Percentiles rank a stretch among this genome's conserved stretches.
Conservation (phyloP, 2,329 filamentous ascomycete genomes). For the Teratosphaeria pseudoeucalypti region DNA sequence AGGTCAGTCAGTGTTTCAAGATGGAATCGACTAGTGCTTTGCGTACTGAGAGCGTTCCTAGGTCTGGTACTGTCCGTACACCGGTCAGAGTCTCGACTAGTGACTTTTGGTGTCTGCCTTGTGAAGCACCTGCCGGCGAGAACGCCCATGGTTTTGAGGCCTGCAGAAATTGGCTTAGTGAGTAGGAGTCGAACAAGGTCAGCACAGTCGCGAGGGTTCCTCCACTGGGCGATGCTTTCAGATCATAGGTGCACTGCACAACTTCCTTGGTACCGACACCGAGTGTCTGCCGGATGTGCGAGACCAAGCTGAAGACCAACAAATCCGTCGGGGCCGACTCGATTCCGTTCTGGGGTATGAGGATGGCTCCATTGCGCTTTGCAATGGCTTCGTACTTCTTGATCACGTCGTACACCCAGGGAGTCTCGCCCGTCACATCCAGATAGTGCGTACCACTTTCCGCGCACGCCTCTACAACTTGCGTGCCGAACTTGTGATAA, state of each 20-base stretch:
- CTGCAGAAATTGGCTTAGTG: slow-evolving; percentile 37
- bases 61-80: slow-evolving; percentile 41
- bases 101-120: slow-evolving; percentile 20
- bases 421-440: slow-evolving; percentile 55
- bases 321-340: slow-evolving; percentile 53
- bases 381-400: slow-evolving; percentile 50
- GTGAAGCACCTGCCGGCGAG: slow-evolving; percentile 33
- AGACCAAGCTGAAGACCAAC: slow-evolving; percentile 42
- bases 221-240: slow-evolving; percentile 46
- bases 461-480: slow-evolving; percentile 55
- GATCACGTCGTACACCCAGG: slow-evolving; percentile 54
- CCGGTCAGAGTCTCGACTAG: slow-evolving; percentile 38
- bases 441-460: slow-evolving; percentile 57
- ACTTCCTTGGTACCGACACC: slow-evolving; percentile 42
- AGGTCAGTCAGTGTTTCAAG: no score
- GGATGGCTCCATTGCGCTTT: slow-evolving; percentile 49
- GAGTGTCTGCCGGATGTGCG: slow-evolving; percentile 42
- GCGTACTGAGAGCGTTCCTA: slow-evolving; percentile 43
- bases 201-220: slow-evolving; percentile 58
- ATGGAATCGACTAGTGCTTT: no score
- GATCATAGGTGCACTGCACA: slow-evolving; percentile 42
- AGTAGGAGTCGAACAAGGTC: slow-evolving; percentile 40
- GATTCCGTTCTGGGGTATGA: slow-evolving; percentile 51
- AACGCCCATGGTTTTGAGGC: slow-evolving; percentile 43
- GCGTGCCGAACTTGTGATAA: slow-evolving; percentile 54